These are phyloP conservation scores for Clathrus columnatus DNA, from an alignment of 768 basidiomycete species.

Conservation along the genomic window DNA sequence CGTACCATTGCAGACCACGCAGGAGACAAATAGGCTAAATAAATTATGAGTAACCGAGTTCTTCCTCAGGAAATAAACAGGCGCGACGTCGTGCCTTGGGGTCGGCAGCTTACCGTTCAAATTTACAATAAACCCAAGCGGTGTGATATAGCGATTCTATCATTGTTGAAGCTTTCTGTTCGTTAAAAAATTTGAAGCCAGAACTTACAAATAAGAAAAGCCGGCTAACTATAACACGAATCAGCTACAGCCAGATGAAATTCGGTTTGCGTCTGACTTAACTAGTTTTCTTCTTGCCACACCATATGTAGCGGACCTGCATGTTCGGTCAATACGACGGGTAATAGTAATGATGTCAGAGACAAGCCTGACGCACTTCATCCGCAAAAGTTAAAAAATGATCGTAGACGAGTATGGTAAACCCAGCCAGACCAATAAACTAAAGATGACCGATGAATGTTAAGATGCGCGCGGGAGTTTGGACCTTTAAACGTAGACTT, in stretches of 20 bases:
- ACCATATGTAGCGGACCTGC: slow-evolving; percentile 7
- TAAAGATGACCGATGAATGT: neutral
- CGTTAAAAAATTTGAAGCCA: neutral
- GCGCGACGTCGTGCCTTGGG: neutral
- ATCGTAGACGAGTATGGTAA: slow-evolving; percentile 5
- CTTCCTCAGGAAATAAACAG: neutral
- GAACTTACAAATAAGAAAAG: neutral
- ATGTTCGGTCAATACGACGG: neutral
- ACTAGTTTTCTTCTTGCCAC: neutral
- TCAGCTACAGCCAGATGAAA: neutral
- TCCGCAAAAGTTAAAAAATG: slow-evolving; percentile 6
- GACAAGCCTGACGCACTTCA: neutral
- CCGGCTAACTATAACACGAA: neutral
- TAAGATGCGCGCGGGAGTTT: neutral
- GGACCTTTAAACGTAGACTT: neutral
- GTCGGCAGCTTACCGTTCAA: neutral
- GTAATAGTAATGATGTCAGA: neutral
- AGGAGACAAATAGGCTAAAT: slow-evolving; percentile 2
- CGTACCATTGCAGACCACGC: neutral
- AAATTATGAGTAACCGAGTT: neutral
- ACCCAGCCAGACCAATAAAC: slow-evolving; percentile 7
- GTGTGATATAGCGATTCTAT: slow-evolving; percentile 9
- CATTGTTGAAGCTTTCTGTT: neutral
- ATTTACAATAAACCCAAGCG: slow-evolving; percentile 5
- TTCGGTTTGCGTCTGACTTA: neutral